Base-by-base conservation (phyloP, 345 rosid species). In the Diplotaxis tenuifolia region DNA sequence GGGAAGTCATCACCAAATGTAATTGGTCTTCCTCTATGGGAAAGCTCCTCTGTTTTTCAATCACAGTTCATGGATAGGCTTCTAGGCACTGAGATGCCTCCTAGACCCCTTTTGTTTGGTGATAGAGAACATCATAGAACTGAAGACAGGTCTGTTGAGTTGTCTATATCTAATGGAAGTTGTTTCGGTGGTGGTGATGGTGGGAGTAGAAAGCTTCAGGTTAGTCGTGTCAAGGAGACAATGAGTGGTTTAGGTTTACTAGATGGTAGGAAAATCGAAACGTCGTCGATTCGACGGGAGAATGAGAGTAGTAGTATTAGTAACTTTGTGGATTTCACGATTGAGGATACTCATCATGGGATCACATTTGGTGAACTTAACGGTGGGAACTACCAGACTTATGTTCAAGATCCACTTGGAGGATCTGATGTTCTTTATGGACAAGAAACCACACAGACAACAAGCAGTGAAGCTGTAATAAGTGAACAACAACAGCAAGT, bases 21-120 rank as follows among this genome's bases (percentile, higher is more conserved):
- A 34, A 68, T 84, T 29, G 70, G 74, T 67, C 79, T 78, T 78
- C 70, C 87, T 79, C 68, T 82, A 25, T 93, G 98, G 98, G 87
- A 84, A 21, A 84, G 78, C 53, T 49, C 86, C 19, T 71, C 92
- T 14, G 79, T 84, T 76, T 85, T 87, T 63, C 90, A 83, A 62
- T 75, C 93, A 79, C 96, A 87, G 79, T 83, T 87, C 65, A 80
- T 86, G 63, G 87, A 85, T 49, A 77, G 84, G 72, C 85, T 88
- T 71, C 80, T 90, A 65, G 94, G 87, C 21, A 71, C 95, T 32
- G 96, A 88, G 57, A 74, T 85, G 63, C 68, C 78, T n/a, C 68
- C 78, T n/a, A 79, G 89, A 72, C 76, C 93, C 21, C 76, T 84
- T 59, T 74, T 71, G 85, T 85, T 84, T 63, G 72, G 70, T 49